A percentile compares a stretch with the other conserved stretches of the same genome.
These are phyloP conservation scores for Mycena olivaceomarginata DNA, from an alignment of 768 basidiomycete genomes.

Conservation along the genomic window DNA sequence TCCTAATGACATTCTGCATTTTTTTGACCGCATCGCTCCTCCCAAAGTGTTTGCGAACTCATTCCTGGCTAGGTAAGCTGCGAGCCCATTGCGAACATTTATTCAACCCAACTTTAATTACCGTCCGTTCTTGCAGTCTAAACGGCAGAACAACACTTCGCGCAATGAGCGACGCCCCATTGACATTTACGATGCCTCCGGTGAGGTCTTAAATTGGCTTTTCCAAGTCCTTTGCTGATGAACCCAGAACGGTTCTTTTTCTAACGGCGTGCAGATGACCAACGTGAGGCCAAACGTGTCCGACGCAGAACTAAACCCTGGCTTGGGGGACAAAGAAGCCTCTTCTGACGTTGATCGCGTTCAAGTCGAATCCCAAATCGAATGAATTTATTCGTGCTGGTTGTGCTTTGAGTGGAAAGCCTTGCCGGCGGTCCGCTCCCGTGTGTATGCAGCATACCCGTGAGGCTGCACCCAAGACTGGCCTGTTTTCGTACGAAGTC, in stretches of 20 bases:
- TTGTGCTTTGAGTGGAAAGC: no score
- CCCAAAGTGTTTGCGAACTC: conserved; percentile 15
- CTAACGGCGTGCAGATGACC: neutral
- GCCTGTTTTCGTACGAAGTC: no score
- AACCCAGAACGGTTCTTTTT: neutral
- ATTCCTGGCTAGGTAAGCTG: conserved; percentile 23
- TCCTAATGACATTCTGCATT: neutral
- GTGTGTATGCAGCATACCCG: no score
- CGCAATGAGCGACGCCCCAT: conserved; percentile 11
- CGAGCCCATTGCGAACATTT: neutral
- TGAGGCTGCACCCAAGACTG: no score
- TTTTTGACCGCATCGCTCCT: neutral
- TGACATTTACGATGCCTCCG: neutral
- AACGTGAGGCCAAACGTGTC: no score
- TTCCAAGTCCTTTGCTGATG: neutral
- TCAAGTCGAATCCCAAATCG: no score
- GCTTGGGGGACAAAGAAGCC: no score
- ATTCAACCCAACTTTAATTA: neutral
- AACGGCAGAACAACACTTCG: conserved; percentile 19
- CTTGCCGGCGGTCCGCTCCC: no score
- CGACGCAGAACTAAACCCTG: no score
- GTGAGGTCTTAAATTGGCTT: conserved; percentile 9
- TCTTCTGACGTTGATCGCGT: no score
- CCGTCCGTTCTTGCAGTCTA: conserved; percentile 7
- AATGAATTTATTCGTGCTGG: no score